phyloP scores from a whole-genome alignment of 257 asterid species.

The Craterostigma plantagineum region DNA sequence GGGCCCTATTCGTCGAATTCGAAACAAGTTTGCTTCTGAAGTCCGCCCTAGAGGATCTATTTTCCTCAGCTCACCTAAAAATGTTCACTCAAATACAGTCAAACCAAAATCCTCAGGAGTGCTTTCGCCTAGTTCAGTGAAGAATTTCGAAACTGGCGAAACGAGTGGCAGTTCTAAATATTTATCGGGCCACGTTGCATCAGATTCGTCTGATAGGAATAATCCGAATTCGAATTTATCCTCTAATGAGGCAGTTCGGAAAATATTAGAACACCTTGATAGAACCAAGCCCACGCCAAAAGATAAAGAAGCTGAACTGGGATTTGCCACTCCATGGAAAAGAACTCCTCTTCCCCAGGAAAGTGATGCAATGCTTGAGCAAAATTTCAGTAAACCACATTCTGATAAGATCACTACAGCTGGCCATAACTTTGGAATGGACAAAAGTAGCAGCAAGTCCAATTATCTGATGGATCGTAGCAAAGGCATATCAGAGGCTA shows the following conservation, averaged over 20 bases:
- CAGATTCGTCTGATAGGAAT: slow-evolving; percentile 16
- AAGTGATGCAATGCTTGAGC: slow-evolving; percentile 15
- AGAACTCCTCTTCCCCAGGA: slow-evolving; percentile 22
- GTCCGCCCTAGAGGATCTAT: slow-evolving; percentile 55
- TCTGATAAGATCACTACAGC: slow-evolving; percentile 13
- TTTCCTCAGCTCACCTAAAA: slow-evolving; percentile 28
- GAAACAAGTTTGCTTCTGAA: slow-evolving; percentile 55
- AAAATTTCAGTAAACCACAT: slow-evolving; percentile 15
- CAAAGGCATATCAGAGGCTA: too few species aligned
- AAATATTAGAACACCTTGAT: slow-evolving; percentile 55
- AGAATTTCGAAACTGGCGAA: slow-evolving; percentile 28
- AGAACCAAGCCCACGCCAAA: slow-evolving; percentile 59
- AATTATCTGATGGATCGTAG: too few species aligned
- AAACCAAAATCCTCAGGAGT: slow-evolving; percentile 23
- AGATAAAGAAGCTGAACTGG: slow-evolving; percentile 58
- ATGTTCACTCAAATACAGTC: slow-evolving; percentile 14
- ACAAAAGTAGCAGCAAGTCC: slow-evolving; percentile 14
- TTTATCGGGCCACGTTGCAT: slow-evolving; percentile 15
- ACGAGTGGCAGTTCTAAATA: slow-evolving; percentile 28
- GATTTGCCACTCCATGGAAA: slow-evolving; percentile 43
- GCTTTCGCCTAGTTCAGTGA: slow-evolving; percentile 21
- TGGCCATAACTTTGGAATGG: slow-evolving; percentile 16
- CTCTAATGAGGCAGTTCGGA: slow-evolving; percentile 25
- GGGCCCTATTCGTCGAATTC: slow-evolving; percentile 64
- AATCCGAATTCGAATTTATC: slow-evolving; percentile 15